Conservation (phyloP, 2,329 filamentous ascomycete species). For the Ceratocystis colombiana region DNA sequence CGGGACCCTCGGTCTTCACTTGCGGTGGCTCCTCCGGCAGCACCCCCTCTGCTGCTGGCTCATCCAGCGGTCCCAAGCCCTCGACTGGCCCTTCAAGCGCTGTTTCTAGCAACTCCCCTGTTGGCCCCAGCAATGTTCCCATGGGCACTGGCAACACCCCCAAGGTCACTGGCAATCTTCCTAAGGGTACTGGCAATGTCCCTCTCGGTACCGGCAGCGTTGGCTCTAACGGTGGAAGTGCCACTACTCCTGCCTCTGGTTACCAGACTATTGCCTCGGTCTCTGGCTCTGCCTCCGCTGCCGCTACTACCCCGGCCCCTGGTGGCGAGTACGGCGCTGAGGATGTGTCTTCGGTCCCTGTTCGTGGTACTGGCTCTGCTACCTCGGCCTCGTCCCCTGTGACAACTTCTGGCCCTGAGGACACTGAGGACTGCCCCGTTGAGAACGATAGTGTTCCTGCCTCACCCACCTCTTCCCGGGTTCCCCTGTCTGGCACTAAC, state of each 20-base stretch:
- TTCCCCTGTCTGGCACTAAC: neutral
- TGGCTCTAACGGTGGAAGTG: neutral
- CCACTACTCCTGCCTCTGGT: neutral
- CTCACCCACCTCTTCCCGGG: neutral
- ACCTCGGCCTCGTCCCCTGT: slow-evolving; percentile 13
- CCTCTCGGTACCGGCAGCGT: neutral
- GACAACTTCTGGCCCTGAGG: slow-evolving; percentile 2
- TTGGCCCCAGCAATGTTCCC: neutral
- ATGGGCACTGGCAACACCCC: neutral
- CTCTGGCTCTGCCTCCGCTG: neutral
- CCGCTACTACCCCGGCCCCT: neutral
- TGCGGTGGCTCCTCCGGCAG: slow-evolving; percentile 28
- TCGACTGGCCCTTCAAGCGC: neutral
- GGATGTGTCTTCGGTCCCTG: neutral
- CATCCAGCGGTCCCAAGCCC: neutral
- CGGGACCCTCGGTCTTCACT: slow-evolving; percentile 29
- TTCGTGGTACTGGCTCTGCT: neutral
- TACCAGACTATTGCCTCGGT: neutral
- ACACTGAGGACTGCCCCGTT: slow-evolving; percentile 17
- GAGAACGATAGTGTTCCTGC: slow-evolving; percentile 12
- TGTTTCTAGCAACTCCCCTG: neutral
- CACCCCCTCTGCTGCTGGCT: neutral
- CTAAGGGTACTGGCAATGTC: neutral
- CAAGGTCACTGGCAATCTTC: neutral
- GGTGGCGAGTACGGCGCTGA: slow-evolving; percentile 6